Evolutionary conservation across 805 yeast species (phyloP), one percentile per base, ranked within the genome.

Genomic region (Zygoascus tannicola): DNA sequence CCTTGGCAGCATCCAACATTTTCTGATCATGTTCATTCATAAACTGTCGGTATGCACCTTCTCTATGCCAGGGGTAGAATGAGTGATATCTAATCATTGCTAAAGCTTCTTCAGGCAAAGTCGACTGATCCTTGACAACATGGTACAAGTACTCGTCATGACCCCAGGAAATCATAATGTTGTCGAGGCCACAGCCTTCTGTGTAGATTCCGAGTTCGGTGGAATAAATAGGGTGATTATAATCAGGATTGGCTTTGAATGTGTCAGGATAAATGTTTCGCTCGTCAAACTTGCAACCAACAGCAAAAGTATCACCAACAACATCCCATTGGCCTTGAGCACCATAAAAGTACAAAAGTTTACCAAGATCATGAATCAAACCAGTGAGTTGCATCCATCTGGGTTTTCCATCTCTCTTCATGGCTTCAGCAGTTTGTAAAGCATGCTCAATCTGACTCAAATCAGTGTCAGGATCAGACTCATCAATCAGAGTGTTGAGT

Each of bases 261-360:
- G 71, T 75, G 32, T 78, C 80, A 36, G 78, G 72, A 50, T 50
- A 74, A 76, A 80, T 79, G 40, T 75, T 78, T 49, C 73, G 71
- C 45, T 71, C 71, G 53, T 75, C 77, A 54, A 70, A 80, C 46
- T 70, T 70, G 57, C 87, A 80, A 2, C 87, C 87, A 21, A 80
- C 84, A 0, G 86, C 84, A 54, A 80, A 80, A 2, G 86, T 80
- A 56, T 80, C 87, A 4, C 87, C 87, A 18, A 80, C 87, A 23
- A 80, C 87, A 56, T 80, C 85, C 86, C 86, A 80, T 57, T 80
- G 86, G 5, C 86, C 86, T 52, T 75, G 69, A 12, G 85, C 79
- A 52, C 78, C 85, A 54, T 74, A 80, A 50, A 80, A 80, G 56
- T 80, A 80, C 15, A 80, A 64, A 15, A 80, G 66, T 54, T 80